phyloP scores from a whole-genome alignment of 805 yeast species.

The Candida xiaguanensis region DNA sequence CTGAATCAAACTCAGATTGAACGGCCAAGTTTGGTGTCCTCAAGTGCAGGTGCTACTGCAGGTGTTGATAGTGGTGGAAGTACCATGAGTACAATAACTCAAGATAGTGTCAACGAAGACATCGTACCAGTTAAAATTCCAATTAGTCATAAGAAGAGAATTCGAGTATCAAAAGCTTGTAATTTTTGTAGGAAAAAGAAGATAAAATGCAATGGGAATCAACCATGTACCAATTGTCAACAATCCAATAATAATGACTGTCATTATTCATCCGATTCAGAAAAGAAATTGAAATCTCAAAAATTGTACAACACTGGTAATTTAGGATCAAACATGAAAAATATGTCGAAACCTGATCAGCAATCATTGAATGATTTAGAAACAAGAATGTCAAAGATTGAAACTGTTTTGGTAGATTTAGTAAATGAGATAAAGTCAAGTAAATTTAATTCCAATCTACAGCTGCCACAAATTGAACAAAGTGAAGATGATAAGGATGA shows the following conservation, averaged over 20 bases:
- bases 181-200: constrained; percentile 30
- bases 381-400: constrained; percentile 15
- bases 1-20: neutral
- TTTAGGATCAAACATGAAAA: too few species aligned
- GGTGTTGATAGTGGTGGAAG: constrained; percentile 1
- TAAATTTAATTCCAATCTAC: neutral
- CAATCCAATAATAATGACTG: constrained; percentile 19
- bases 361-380: constrained; percentile 12
- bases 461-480: neutral
- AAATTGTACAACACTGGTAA: constrained; percentile 2
- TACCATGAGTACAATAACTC: constrained; percentile 6
- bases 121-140: neutral
- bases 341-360: constrained; percentile 4
- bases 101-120: constrained; percentile 2
- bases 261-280: constrained; percentile 16
- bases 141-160: constrained; percentile 12
- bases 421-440: constrained; percentile 11
- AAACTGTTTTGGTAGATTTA: constrained; percentile 14
- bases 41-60: neutral
- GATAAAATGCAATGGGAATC: constrained; percentile 29
- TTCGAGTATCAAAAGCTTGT: constrained; percentile 27
- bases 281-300: constrained; percentile 6
- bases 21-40: neutral
- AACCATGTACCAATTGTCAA: constrained; percentile 27
- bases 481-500: constrained; percentile 11